Base-by-base conservation (phyloP, 2,329 filamentous ascomycete species). In the Xylariaceae sp. region DNA sequence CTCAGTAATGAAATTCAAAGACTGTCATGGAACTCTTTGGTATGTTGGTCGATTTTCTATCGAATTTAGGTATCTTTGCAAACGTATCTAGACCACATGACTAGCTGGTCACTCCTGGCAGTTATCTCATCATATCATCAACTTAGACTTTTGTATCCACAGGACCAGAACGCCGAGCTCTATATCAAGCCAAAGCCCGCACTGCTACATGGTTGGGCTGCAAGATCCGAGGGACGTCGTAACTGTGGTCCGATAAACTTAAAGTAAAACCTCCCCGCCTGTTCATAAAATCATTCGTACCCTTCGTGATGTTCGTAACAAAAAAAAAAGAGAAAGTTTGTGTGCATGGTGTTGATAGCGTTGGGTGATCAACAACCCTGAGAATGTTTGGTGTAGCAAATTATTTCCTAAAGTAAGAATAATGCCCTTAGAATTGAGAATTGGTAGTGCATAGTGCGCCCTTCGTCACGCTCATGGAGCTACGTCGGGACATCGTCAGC, bases 161-260 rank as follows among this genome's bases (percentile, higher is more conserved):
- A 50, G 45, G 59, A 55, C 62, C 63, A 62, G 51, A 68, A 71
- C 64, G 65, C 66, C 67, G 33, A 64, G 60, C 65, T 68, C 62
- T 65, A 67, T 60, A 56, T 66, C 62, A 59, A 65, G 64, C 67
- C 60, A 56, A 61, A 57, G 58, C 58, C 57, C 59, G 54, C 59
- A 57, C 48, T 61, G 54, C 62, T 61, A 63, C 57, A 64, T 63
- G 49, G 52, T 54, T 56, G 62, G n/a, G 53, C 46, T 58, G 57
- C 61, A 61, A 64, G 56, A 54, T 61, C 56, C 56, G 55, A 60
- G 53, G 57, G 56, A 61, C 64, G 59, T 71, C 67, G 67, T 70
- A 65, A 67, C 65, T 64, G 65, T 67, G 61, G 64, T 66, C 65
- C 63, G 64, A 65, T 47, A 29, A 31, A 41, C n/a, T 19, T 5